phyloP scores from a whole-genome alignment of 352 stramenopile species.

The Globisporangium mamillatum region DNA sequence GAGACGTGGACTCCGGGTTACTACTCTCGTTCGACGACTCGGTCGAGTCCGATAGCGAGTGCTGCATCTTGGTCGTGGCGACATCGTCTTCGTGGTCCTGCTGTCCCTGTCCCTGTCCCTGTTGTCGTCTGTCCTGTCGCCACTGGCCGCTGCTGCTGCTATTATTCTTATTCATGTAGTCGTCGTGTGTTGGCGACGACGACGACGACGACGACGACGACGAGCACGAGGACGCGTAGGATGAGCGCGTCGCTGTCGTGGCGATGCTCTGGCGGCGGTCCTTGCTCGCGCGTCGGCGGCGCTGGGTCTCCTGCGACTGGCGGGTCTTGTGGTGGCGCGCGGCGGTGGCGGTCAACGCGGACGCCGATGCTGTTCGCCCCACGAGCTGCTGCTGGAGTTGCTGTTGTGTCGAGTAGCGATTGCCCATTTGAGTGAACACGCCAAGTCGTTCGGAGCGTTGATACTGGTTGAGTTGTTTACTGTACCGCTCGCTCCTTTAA shows the following conservation, averaged over 20 bases:
- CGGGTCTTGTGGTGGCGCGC: conserved; percentile 19
- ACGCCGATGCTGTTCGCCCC: background rate
- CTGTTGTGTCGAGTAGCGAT: conserved; percentile 5
- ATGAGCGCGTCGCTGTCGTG: conserved; percentile 5
- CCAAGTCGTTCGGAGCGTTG: background rate
- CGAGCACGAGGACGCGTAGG: conserved; percentile 3
- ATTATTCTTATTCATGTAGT: conserved; percentile 7
- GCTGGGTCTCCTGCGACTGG: conserved; percentile 12
- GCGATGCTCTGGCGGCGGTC: conserved; percentile 8
- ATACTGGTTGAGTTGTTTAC: background rate
- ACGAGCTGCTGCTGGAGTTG: conserved; percentile 7
- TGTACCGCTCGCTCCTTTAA: background rate
- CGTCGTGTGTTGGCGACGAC: background rate
- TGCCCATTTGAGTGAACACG: conserved; percentile 10
- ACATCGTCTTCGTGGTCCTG: conserved; percentile 10
- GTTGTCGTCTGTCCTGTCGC: background rate
- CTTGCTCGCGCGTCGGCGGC: background rate
- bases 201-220: background rate
- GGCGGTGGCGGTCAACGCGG: background rate
- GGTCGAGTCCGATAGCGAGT: conserved; percentile 59
- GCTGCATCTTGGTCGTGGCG: conserved; percentile 25
- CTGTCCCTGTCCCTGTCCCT: background rate
- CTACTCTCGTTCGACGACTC: conserved; percentile 25
- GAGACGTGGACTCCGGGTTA: conserved; percentile 11
- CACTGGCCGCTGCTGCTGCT: background rate